A percentile compares a stretch with the other conserved stretches of the same genome.
Evolutionary conservation across 1,284 basidiomycete genomes (phyloP).

Genomic region (Cutaneotrichosporon sp.): DNA sequence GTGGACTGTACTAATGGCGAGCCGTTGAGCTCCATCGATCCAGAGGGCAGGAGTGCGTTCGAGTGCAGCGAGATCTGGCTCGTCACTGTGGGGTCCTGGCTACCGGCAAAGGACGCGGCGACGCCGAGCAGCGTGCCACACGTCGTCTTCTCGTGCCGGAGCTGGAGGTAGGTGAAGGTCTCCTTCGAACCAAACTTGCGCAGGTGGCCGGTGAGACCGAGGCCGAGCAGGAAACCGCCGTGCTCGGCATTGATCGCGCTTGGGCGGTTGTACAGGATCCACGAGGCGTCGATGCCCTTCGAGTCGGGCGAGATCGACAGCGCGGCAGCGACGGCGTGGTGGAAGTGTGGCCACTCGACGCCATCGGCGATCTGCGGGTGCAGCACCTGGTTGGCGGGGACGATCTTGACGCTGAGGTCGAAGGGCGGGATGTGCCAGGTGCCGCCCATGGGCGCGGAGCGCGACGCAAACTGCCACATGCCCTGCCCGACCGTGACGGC

Average conservation of each 20-base stretch:
- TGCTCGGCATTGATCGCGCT: conserved; percentile 83
- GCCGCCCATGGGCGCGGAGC: conserved; percentile 69
- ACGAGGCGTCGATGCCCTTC: conserved; percentile 79
- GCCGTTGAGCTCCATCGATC: conserved; percentile 84
- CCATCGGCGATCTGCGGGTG: conserved; percentile 66
- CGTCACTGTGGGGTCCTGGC: conserved; percentile 79
- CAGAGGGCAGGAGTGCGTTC: conserved; percentile 83
- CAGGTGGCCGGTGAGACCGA: conserved; percentile 90
- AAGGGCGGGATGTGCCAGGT: conserved; percentile 77
- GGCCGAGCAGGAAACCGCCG: conserved; percentile 89
- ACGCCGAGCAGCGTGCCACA: conserved; percentile 91
- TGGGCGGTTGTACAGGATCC: conserved; percentile 92
- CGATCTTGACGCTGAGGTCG: conserved; percentile 72
- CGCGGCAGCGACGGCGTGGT: conserved; percentile 93
- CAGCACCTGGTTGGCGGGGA: conserved; percentile 57
- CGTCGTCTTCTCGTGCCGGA: conserved; percentile 92
- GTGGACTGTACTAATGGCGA: conserved; percentile 87
- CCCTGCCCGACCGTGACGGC: conserved; percentile 82
- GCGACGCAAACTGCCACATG: conserved; percentile 80
- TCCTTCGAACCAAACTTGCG: conserved; percentile 81
- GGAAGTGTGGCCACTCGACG: conserved; percentile 91
- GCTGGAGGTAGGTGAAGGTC: conserved; percentile 83
- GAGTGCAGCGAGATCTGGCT: conserved; percentile 91
- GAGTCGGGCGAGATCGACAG: conserved; percentile 77
- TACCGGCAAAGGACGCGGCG: conserved; percentile 88